Evolutionary conservation across 2,329 filamentous ascomycete species (phyloP).

Genomic region (Myriosclerotinia curreyana): DNA sequence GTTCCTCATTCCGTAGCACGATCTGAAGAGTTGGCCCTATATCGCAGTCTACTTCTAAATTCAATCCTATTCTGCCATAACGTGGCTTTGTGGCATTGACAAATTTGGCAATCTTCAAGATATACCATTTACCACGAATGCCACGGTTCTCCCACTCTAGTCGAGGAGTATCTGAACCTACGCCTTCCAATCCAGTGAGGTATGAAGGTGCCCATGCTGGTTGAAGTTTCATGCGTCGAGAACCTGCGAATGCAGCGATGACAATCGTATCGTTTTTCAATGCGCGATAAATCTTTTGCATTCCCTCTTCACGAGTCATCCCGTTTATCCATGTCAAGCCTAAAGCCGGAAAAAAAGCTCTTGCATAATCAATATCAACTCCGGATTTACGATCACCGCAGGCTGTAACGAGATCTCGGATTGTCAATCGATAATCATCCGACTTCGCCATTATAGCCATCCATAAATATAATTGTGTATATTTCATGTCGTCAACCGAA

Average conservation of each 20-base stretch:
- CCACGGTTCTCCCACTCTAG: constrained; percentile 9
- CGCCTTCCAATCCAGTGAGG: constrained; percentile 3
- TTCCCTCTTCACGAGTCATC: constrained; percentile 27
- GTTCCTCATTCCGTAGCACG: not conserved
- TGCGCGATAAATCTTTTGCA: constrained; percentile 8
- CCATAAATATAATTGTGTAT: not conserved
- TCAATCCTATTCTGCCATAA: constrained; percentile 1
- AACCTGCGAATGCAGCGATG: not conserved
- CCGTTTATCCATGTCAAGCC: constrained; percentile 24
- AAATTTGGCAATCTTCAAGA: not conserved
- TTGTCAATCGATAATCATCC: constrained; percentile 15
- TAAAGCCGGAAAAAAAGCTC: constrained; percentile 27
- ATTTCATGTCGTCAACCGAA: not conserved
- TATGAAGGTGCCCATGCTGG: constrained; percentile 14
- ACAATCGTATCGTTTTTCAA: constrained; percentile 1
- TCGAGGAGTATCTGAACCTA: not conserved
- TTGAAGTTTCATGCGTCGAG: not conserved
- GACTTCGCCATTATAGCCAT: not conserved
- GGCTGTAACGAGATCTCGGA: constrained; percentile 21
- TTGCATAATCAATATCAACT: constrained; percentile 27
- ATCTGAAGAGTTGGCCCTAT: not conserved
- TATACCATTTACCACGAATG: constrained; percentile 8
- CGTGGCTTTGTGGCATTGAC: not conserved
- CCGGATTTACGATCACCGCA: constrained; percentile 21
- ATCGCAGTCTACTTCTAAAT: constrained; percentile 1